Evolutionary conservation across 2,329 filamentous ascomycete species (phyloP), one percentile per base, ranked within the genome.

Genomic region (Paecilomyces sp.): DNA sequence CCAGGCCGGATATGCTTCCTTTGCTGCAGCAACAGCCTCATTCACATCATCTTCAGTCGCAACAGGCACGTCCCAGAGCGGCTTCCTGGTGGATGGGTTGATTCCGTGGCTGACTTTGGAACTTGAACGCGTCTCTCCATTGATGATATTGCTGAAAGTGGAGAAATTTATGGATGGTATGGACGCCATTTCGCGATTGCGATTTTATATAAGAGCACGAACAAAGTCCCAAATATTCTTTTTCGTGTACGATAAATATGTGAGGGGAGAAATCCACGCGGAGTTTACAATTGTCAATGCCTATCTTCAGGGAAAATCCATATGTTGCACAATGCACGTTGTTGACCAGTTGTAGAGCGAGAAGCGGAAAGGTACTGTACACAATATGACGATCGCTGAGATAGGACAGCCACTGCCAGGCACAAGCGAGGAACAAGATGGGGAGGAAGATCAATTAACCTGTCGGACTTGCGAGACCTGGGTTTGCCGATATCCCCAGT

Each of bases 1-100:
- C 82, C 81, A 84, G 0, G 74, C 70, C 59, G 72, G 71, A 66
- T 81, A 80, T 2, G 80, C 81, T 28, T 70, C 69, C 54, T 75
- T 73, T 4, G 79, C 81, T 0, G 78, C 76, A 3, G 67, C 63
- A 9, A 83, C 79, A 36, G 79, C 79, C 60, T 77, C 72, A 55
- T 81, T 74, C 6, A 82, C 71, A 65, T 81, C 78, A 15, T 72
- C 61, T 3, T 70, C 57, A 1, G 73, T 72, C 3, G 79, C 76
- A 13, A 79, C 65, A 6, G 82, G 82, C 12, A 77, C 78, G 5
- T 79, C 73, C 71, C 77, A 79, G 54, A 80, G 74, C 11, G 68
- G 65, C 55, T 79, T 70, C 58, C 77, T 77, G 24, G 76, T 81
- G 55, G 79, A 75, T 7, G 80, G 80, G 64, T 81, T 77, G 60